These are phyloP conservation scores for Pouteria glomerata DNA, from an alignment of 148 eudicot genomes.

Conservation along the genomic window DNA sequence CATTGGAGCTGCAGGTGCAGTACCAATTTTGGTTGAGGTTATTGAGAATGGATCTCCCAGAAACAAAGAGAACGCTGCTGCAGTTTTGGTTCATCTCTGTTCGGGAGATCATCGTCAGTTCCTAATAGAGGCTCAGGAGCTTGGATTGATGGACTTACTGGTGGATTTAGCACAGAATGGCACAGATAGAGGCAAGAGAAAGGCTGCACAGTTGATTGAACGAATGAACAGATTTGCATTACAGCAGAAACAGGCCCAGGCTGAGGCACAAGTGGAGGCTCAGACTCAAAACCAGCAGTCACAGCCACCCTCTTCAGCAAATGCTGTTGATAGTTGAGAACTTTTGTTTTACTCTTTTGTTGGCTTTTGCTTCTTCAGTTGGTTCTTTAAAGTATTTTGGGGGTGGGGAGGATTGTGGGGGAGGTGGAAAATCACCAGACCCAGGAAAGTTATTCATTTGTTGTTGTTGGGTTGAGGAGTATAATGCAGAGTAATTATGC, in stretches of 20 bases:
- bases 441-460: constrained; percentile 19
- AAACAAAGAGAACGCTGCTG: constrained; percentile 92
- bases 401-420: constrained; percentile 29
- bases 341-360: background rate
- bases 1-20: constrained; percentile 71
- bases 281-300: constrained; percentile 15
- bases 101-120: constrained; percentile 59
- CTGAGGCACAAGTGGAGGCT: constrained; percentile 35
- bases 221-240: constrained; percentile 58
- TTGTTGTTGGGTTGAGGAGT: constrained; percentile 19
- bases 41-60: constrained; percentile 80
- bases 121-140: constrained; percentile 56
- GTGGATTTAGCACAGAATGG: constrained; percentile 66
- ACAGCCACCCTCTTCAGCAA: constrained; percentile 8
- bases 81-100: constrained; percentile 82
- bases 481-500: constrained; percentile 14
- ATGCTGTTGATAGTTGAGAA: constrained; percentile 33
- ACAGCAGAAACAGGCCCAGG: constrained; percentile 55
- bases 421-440: constrained; percentile 68
- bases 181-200: constrained; percentile 84
- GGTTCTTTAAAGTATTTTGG: constrained; percentile 14
- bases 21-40: constrained; percentile 74
- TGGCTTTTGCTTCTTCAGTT: constrained; percentile 16
- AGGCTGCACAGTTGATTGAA: constrained; percentile 77
- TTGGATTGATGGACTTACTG: constrained; percentile 49